Base-by-base conservation (phyloP, 2,329 filamentous ascomycete genomes). In the Talaromyces funiculosus region DNA sequence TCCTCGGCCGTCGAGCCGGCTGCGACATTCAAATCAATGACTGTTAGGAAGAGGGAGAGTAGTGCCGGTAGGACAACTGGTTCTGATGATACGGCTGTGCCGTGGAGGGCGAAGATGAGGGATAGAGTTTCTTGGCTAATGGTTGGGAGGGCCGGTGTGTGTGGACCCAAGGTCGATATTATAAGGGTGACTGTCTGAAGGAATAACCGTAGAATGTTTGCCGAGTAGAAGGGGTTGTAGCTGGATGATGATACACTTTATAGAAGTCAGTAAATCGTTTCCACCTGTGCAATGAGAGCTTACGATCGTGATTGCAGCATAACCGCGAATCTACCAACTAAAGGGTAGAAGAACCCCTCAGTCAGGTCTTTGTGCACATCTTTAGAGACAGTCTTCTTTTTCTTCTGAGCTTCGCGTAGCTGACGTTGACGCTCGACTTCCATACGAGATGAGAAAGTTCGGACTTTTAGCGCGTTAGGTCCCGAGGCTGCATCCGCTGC, bases 61-160 rank as follows among this genome's bases (percentile, higher is more conserved):
- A 96, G 80, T 0, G 90, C 89, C 53, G 88, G 86, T 20, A 90
- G 81, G 1, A 96, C 83, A 0, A 79, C 77, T 1, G 87, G 74
- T 64, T 94, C 89, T 1, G 82, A 83, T 29, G 81, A 79, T 40
- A 81, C 80, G 3, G 77, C 70, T 22, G 66, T 67, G 47, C 73
- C 45, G 80, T 84, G 82, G 2, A 96, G 79, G 2, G 83, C 80
- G 67, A 97, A 84, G 2, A 97, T 78, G n/a, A 99, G 76, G 49
- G 88, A 84, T 85, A 92, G 92, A 18, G 95, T 84, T 74, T 97
- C 91, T 9, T 85, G 80, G 1, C 92, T 97, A 80, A 97, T 86
- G 59, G 90, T 85, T 1, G 88, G 86, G 0, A 97, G 82, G 1
- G 85, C 81, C 0, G 92, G 80, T 0, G 90, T 92, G 58, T 88